Evolutionary conservation across 192 early-diverging fungal species (phyloP).

Genomic region (Obelidium mucronatum): DNA sequence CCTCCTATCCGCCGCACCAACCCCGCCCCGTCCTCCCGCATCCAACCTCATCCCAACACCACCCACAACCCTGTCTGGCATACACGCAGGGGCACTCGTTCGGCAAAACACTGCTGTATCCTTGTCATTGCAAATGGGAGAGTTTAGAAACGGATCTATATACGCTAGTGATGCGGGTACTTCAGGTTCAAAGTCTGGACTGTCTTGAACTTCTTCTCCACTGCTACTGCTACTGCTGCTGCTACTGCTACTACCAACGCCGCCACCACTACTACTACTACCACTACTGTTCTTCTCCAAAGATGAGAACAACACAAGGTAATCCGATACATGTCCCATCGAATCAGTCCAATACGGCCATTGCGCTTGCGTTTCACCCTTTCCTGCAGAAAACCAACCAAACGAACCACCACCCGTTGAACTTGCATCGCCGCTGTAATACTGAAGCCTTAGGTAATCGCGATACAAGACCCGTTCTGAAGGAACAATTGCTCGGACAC

Average conservation of each 20-base stretch:
- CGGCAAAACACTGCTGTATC: neutral
- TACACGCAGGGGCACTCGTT: conserved; percentile 11
- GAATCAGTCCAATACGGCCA: conserved; percentile 28
- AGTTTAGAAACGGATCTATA: conserved; percentile 15
- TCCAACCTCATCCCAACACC: conserved; percentile 11
- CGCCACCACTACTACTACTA: too few species aligned
- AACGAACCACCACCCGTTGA: neutral
- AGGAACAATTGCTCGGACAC: conserved; percentile 17
- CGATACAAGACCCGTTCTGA: neutral
- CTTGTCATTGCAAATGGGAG: conserved; percentile 2
- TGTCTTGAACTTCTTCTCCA: neutral
- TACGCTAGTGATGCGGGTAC: neutral
- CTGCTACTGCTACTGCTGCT: neutral
- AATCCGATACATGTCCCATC: conserved; percentile 16
- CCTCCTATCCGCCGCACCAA: conserved; percentile 8
- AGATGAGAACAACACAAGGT: neutral
- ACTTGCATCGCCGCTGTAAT: neutral
- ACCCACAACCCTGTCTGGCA: neutral
- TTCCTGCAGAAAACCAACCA: conserved; percentile 11
- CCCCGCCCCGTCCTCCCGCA: conserved; percentile 19
- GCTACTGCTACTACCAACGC: too few species aligned
- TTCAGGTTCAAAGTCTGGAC: neutral
- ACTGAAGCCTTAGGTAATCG: conserved; percentile 6
- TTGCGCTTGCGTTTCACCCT: conserved; percentile 5
- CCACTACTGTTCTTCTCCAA: too few species aligned